phyloP scores from a whole-genome alignment of 2,329 filamentous ascomycete species.

The Neocucurbitaria cava region DNA sequence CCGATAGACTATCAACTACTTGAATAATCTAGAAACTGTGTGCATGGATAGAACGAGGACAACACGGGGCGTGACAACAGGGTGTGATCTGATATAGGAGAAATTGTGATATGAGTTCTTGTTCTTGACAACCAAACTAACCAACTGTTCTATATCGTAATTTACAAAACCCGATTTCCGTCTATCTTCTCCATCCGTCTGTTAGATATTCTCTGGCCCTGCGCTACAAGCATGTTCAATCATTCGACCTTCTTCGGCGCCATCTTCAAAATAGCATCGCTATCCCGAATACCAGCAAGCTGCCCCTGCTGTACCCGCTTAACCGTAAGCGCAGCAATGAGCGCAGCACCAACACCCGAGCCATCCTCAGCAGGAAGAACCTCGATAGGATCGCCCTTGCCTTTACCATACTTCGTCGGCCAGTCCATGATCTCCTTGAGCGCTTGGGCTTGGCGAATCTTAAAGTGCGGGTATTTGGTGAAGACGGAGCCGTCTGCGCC shows the following conservation, averaged over 20 bases:
- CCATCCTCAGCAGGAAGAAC: constrained; percentile 93
- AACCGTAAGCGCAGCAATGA: constrained; percentile 80
- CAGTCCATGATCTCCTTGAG: constrained; percentile 96
- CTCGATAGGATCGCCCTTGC: constrained; percentile 73
- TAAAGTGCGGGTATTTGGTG: constrained; percentile 99
- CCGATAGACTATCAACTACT: no score
- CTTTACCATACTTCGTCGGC: constrained; percentile 77
- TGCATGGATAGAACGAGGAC: not conserved
- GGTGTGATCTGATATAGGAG: no score
- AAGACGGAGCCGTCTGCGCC: constrained; percentile 97
- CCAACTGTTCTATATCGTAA: not conserved
- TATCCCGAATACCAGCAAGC: constrained; percentile 63
- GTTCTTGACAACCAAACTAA: not conserved
- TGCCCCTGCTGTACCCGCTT: constrained; percentile 68
- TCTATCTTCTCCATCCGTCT: no score
- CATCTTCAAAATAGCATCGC: constrained; percentile 51
- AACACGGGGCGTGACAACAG: not conserved
- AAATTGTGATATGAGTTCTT: no score
- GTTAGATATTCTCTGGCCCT: not conserved
- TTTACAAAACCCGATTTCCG: not conserved
- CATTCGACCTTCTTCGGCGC: constrained; percentile 16
- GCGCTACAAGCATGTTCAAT: no score
- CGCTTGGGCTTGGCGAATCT: constrained; percentile 85
- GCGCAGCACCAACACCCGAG: constrained; percentile 92
- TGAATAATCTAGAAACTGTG: constrained; percentile 1